phyloP scores from a whole-genome alignment of 169 alveolate genomes.

The Fabrea salina region DNA sequence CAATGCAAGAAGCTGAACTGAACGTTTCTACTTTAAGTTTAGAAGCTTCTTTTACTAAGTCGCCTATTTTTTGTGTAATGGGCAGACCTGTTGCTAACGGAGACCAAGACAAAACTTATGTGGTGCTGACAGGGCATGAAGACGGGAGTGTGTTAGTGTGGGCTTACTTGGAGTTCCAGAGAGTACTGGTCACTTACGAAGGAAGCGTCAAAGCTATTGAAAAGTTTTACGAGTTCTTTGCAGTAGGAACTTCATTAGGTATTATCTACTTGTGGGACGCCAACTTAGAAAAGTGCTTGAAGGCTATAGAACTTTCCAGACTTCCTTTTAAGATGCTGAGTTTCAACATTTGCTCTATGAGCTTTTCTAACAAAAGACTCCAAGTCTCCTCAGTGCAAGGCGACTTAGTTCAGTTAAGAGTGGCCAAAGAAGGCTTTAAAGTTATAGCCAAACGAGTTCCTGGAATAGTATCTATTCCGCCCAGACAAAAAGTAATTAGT shows the following conservation, averaged over 20 bases:
- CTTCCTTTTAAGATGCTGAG: constrained; percentile 63
- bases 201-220: neutral
- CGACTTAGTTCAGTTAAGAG: constrained; percentile 41
- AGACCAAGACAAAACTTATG: neutral
- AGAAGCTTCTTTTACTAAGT: neutral
- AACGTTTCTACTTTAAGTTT: neutral
- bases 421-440: neutral
- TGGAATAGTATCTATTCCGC: neutral
- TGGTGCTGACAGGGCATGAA: constrained; percentile 69
- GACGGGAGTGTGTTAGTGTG: constrained; percentile 68
- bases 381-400: constrained; percentile 61
- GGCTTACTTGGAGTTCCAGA: constrained; percentile 51
- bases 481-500: neutral
- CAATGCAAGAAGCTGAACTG: neutral
- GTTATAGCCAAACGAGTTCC: neutral
- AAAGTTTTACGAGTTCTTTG: neutral
- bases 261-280: constrained; percentile 57
- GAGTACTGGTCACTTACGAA: constrained; percentile 42
- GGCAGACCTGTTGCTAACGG: neutral
- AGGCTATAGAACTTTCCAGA: constrained; percentile 53
- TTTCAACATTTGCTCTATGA: constrained; percentile 49
- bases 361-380: constrained; percentile 29
- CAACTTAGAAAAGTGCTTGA: constrained; percentile 43
- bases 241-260: constrained; percentile 7
- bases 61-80: constrained; percentile 1